Evolutionary conservation across 306 rosid species (phyloP).

Genomic region (Herpetospermum pedunculosum): DNA sequence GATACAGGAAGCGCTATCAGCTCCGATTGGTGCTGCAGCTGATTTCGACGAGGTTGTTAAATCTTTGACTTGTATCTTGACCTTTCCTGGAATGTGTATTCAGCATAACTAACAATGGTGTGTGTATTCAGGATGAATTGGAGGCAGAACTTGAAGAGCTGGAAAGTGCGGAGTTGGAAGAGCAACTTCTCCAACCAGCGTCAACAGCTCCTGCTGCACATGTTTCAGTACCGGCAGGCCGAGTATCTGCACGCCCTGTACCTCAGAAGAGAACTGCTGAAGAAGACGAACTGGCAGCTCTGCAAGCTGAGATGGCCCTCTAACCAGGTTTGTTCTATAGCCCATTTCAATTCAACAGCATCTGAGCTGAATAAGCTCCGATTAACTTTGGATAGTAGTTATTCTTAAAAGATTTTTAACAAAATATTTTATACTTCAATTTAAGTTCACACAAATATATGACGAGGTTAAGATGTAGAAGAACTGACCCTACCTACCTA

Average conservation of each 20-base stretch:
- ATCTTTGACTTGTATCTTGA: not conserved
- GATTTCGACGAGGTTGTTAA: constrained; percentile 84
- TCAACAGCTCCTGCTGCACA: constrained; percentile 83
- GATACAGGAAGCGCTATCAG: constrained; percentile 87
- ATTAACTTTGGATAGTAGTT: not conserved
- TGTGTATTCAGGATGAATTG: constrained; percentile 66
- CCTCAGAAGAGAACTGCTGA: constrained; percentile 70
- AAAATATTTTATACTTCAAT: no score
- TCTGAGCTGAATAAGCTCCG: not conserved
- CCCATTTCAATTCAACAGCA: no score
- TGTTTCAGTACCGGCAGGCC: constrained; percentile 57
- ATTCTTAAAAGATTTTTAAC: not conserved
- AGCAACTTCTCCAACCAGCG: constrained; percentile 90
- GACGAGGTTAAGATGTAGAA: no score
- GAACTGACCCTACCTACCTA: no score
- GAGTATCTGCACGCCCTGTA: constrained; percentile 57
- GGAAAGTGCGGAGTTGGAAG: constrained; percentile 97
- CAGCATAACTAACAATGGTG: no score
- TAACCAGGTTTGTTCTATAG: constrained; percentile 41
- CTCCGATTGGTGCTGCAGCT: constrained; percentile 81
- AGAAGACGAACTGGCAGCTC: constrained; percentile 92
- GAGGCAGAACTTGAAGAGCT: constrained; percentile 97
- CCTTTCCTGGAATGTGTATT: no score
- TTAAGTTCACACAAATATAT: no score
- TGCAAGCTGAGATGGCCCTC: constrained; percentile 99